A percentile compares a stretch with the other conserved stretches of the same genome.
Evolutionary conservation across 1,284 basidiomycete species (phyloP).

Genomic region (Pseudozyma thailandica): DNA sequence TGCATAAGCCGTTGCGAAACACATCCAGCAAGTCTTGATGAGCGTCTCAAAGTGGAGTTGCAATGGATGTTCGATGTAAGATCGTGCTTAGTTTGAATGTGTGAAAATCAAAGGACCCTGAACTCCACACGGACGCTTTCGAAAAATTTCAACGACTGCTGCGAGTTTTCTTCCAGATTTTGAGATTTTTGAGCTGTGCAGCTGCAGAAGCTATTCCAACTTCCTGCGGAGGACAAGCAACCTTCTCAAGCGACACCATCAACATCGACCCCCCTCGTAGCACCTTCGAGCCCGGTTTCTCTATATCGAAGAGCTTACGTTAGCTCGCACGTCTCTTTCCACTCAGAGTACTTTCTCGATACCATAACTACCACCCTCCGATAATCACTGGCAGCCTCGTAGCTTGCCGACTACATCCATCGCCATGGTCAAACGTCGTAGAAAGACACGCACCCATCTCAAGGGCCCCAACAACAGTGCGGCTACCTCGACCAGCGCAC

Average conservation of each 20-base stretch:
- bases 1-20: too few relatives aligned
- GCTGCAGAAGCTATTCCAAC: background rate
- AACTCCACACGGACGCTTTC: constrained; percentile 33
- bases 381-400: background rate
- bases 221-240: too few relatives aligned
- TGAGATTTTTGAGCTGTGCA: background rate
- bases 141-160: constrained; percentile 26
- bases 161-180: constrained; percentile 28
- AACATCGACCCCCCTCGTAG: too few relatives aligned
- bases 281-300: too few relatives aligned
- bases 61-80: too few relatives aligned
- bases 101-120: constrained; percentile 25
- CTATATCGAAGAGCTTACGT: too few relatives aligned
- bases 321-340: too few relatives aligned
- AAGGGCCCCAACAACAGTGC: constrained; percentile 61
- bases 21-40: too few relatives aligned
- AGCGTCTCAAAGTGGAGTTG: too few relatives aligned
- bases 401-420: background rate
- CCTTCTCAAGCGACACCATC: background rate
- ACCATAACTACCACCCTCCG: background rate
- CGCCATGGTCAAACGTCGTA: constrained; percentile 49
- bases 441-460: constrained; percentile 65
- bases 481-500: constrained; percentile 58
- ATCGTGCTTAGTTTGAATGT: background rate
- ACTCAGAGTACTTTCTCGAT: too few relatives aligned